Conservation (phyloP, 805 yeast species). For the Scheffersomyces amazonensis region DNA sequence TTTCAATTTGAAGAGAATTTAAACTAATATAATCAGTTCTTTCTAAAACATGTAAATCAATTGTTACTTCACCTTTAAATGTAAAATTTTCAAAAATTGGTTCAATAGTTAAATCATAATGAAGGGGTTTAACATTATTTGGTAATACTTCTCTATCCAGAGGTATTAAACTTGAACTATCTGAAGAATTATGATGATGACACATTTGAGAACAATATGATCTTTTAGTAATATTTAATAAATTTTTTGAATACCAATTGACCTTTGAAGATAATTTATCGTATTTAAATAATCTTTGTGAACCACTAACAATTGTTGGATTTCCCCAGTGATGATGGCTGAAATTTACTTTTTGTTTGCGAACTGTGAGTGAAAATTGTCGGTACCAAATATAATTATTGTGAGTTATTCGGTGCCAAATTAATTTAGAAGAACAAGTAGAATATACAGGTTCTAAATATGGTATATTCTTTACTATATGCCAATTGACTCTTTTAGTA, state of each 20-base stretch:
- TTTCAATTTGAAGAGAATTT: slow-evolving; percentile 64
- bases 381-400: too few relatives aligned
- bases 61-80: slow-evolving; percentile 53
- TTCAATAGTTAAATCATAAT: slow-evolving; percentile 39
- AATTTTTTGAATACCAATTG: too few relatives aligned
- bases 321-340: neutral
- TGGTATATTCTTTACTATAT: too few relatives aligned
- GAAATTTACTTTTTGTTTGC: neutral
- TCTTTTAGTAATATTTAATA: neutral
- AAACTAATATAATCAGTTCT: slow-evolving; percentile 45
- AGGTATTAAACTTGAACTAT: slow-evolving; percentile 10
- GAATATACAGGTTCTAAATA: too few relatives aligned
- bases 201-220: slow-evolving; percentile 9
- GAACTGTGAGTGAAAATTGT: neutral
- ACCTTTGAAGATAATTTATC: too few relatives aligned
- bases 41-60: slow-evolving; percentile 54
- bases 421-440: too few relatives aligned
- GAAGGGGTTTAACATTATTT: slow-evolving; percentile 38
- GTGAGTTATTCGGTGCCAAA: too few relatives aligned
- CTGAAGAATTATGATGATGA: slow-evolving; percentile 7
- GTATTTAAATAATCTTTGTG: too few relatives aligned
- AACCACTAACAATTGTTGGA: neutral
- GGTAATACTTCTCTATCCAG: slow-evolving; percentile 42
- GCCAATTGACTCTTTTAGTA: too few relatives aligned
- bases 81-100: slow-evolving; percentile 53